These are phyloP conservation scores for Biscutella auriculata DNA, from an alignment of 441 rosid species.

Conservation along the genomic window DNA sequence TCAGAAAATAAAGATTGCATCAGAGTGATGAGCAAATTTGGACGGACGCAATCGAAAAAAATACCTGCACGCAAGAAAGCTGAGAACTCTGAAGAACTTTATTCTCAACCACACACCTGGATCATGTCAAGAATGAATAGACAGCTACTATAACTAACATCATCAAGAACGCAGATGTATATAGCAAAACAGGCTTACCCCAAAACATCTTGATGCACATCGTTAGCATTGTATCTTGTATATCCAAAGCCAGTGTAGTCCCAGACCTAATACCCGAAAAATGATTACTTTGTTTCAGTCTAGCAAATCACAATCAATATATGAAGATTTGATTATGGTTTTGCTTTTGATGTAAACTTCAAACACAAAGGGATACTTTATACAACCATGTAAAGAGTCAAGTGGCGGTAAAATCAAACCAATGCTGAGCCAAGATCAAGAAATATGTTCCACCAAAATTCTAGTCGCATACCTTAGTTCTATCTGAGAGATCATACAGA, in stretches of 20 bases:
- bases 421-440: neutral
- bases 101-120: slow-evolving; percentile 94
- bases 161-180: neutral
- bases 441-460: neutral
- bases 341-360: neutral
- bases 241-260: slow-evolving; percentile 91
- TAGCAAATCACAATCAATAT: neutral
- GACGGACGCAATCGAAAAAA: neutral
- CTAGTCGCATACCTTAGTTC: neutral
- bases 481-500: neutral
- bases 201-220: slow-evolving; percentile 52
- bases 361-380: neutral
- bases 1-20: neutral
- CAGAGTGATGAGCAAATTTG: neutral
- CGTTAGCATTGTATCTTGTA: slow-evolving; percentile 70
- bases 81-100: slow-evolving; percentile 82
- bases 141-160: neutral
- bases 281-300: neutral
- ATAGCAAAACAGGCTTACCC: slow-evolving; percentile 42
- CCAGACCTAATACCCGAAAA: slow-evolving; percentile 54
- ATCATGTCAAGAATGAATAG: slow-evolving; percentile 22
- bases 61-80: slow-evolving; percentile 61
- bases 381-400: neutral
- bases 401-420: neutral
- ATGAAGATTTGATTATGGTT: neutral